A percentile compares a stretch with the other conserved stretches of the same genome.
These are phyloP conservation scores for Pythium volutum DNA, from an alignment of 352 stramenopile species.

Conservation along the genomic window DNA sequence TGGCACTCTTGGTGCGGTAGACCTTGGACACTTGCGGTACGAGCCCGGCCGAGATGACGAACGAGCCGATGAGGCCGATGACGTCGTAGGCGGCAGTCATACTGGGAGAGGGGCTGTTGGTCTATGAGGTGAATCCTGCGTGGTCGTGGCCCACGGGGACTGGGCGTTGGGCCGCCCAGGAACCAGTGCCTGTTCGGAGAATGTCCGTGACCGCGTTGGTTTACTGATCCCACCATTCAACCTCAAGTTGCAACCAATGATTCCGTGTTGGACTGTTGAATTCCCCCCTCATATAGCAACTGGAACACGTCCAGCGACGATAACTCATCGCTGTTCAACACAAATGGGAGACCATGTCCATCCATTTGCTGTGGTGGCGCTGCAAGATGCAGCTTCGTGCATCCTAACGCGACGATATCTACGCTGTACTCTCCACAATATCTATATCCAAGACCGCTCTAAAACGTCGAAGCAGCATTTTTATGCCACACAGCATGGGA, in stretches of 20 bases:
- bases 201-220: neutral
- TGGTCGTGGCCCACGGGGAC: no score
- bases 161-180: no score
- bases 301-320: neutral
- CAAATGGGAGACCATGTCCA: neutral
- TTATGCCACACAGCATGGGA: no score
- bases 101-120: neutral
- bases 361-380: neutral
- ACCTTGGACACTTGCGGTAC: conserved; percentile 56
- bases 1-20: conserved; percentile 53
- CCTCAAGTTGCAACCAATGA: no score
- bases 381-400: neutral
- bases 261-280: no score
- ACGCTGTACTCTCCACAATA: no score
- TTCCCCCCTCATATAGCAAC: conserved; percentile 4
- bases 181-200: no score
- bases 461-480: no score
- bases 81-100: conserved; percentile 35
- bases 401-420: neutral
- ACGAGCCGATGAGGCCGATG: conserved; percentile 55
- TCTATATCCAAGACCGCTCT: no score
- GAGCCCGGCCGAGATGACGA: conserved; percentile 51
- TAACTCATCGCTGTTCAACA: neutral
- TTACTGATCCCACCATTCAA: neutral
- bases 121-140: no score